Base-by-base conservation (phyloP, 108 stramenopile species). In the Thalassiosira profunda region DNA sequence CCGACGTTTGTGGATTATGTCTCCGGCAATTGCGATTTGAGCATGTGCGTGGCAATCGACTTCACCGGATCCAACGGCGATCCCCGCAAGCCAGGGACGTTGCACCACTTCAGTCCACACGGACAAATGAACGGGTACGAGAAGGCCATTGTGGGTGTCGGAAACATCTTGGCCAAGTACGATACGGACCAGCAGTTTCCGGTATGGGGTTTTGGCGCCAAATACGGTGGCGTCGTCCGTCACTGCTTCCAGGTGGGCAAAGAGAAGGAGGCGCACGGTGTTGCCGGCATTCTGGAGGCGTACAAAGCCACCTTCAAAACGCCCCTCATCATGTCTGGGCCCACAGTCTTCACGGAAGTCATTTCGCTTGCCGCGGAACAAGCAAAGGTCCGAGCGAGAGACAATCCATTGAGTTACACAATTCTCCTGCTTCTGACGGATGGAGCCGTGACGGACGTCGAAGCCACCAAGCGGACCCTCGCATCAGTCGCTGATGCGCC, bases 11-110 rank as follows among this genome's bases (percentile, higher is more conserved):
- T 92, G 29, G 88, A 92, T 74, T 92, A 92, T 31, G 40, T 92
- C 9, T 76, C 81, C 0, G 86, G 88, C 15, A 88, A 88, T 45
- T 89, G 88, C 60, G 80, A 87, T 75, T 74, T 92, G 20, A 84
- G 68, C 55, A 43, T 92, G 62, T 84, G 65, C 47, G 93, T 97
- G 0, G 97, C 91, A 3, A 85, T 97, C 45, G 97, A 97, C 66
- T 97, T 92, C 63, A 97, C 97, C 6, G 95, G 92, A n/a, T 86
- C 84, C 37, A 97, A 97, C 72, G 97, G 97, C 3, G 87, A 90
- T 61, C 93, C 93, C 20, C 67, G 85, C 12, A 67, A 79, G 49
- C 85, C 91, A 40, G 87, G 88, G 0, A 93, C 92, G 8, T 70
- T 93, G 34, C 92, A 93, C 61, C 85, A 88, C 40, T 83, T 95